Conservation (phyloP, 2,329 filamentous ascomycete species). For the Mycosphaerella sp. region DNA sequence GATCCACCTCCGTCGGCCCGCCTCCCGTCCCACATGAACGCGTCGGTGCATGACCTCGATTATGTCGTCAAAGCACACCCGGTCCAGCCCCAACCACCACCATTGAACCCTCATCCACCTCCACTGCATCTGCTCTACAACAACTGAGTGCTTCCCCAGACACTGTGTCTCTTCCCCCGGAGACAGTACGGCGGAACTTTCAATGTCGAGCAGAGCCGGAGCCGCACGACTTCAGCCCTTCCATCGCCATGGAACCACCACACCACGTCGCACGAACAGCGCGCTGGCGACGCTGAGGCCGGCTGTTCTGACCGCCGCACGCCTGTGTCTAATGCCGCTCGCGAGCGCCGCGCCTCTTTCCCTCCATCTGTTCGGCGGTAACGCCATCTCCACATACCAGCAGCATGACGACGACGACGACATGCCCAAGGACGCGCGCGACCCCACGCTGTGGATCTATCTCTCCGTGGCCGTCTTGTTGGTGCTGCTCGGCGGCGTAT, state of each 20-base stretch:
- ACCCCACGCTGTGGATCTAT: slow-evolving; percentile 71
- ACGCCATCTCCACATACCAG: slow-evolving; percentile 9
- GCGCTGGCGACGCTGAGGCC: slow-evolving; percentile 15
- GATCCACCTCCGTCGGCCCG: no score
- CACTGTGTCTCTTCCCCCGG: not conserved
- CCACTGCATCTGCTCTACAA: not conserved
- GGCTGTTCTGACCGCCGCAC: slow-evolving; percentile 18
- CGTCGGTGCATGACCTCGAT: no score
- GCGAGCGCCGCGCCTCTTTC: slow-evolving; percentile 15
- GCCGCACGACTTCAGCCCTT: not conserved
- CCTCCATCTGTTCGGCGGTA: slow-evolving; percentile 8
- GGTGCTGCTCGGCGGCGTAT: slow-evolving; percentile 82
- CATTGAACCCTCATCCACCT: not conserved
- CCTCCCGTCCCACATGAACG: no score
- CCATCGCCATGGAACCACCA: not conserved
- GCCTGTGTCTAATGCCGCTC: slow-evolving; percentile 19
- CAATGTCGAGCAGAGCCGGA: slow-evolving; percentile 1
- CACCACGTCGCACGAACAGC: not conserved
- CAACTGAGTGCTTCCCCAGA: not conserved
- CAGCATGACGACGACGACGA: slow-evolving; percentile 22
- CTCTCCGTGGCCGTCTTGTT: slow-evolving; percentile 70
- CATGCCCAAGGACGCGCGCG: slow-evolving; percentile 33
- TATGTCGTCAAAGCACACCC: no score
- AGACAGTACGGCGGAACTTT: not conserved
- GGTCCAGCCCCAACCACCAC: no score